A percentile compares a stretch with the other conserved stretches of the same genome.
phyloP scores from a whole-genome alignment of 331 rosid species.

The Ulmus americana region DNA sequence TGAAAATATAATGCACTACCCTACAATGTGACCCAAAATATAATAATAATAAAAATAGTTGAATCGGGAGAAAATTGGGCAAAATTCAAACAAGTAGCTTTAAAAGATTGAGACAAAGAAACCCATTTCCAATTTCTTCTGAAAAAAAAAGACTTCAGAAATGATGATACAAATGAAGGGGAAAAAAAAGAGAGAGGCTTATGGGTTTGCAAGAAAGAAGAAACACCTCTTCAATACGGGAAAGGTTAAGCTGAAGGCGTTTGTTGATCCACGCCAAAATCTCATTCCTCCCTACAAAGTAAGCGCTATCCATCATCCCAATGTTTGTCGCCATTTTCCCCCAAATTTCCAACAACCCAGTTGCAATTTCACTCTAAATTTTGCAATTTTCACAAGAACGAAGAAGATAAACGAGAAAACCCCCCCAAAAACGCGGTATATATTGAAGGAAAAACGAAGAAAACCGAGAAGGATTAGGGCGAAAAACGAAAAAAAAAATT shows the following conservation, averaged over 20 bases:
- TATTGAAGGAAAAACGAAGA: background rate
- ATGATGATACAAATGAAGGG: background rate
- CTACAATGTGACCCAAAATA: background rate
- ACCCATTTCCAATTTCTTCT: conserved; percentile 9
- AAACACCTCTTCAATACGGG: conserved; percentile 81
- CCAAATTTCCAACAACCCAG: conserved; percentile 20
- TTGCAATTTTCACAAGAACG: background rate
- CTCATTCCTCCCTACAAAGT: conserved; percentile 94
- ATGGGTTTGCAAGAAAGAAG: background rate
- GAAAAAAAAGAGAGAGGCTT: background rate
- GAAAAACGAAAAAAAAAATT: background rate
- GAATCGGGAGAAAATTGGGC: background rate
- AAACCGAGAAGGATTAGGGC: background rate
- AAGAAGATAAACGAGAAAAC: background rate
- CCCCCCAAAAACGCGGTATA: conserved; percentile 7
- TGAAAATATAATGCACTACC: background rate
- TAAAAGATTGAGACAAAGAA: background rate
- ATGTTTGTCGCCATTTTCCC: conserved; percentile 69
- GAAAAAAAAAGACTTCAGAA: background rate
- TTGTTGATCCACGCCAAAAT: conserved; percentile 88
- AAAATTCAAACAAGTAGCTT: background rate
- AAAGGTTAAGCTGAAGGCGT: conserved; percentile 78
- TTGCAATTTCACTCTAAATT: background rate
- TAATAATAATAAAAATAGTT: background rate
- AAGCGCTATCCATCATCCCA: conserved; percentile 91